Base-by-base conservation (phyloP, 2,329 filamentous ascomycete species). In the Akanthomyces dipterigenus region DNA sequence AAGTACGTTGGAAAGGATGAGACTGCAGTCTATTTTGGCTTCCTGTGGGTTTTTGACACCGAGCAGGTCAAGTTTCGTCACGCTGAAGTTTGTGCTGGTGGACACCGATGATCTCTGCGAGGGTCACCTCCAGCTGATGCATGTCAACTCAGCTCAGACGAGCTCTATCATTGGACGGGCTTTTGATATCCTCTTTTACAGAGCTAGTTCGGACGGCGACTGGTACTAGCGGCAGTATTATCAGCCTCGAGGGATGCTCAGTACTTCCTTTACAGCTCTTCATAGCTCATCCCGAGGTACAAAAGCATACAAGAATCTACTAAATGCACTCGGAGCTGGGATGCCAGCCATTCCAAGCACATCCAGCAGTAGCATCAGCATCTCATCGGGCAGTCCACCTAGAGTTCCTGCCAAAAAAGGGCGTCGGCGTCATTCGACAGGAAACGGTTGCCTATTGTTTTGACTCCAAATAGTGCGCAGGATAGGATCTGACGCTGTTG, bases 1-100 rank as follows among this genome's bases (percentile, higher is more conserved):
- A 26, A 98, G 81, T 8, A 90, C 87, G 74, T 99, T 93, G 16
- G 93, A 97, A 73, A 90, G 98, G 56, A 98, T 85, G 68, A 87
- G 85, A 56, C 82, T 82, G 75, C 93, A 96, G 67, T 89, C 82
- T 40, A 96, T 77, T 14, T 75, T 78, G 42, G 85, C 80, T 53
- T 83, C 78, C 62, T 80, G 76, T 16, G 75, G 72, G 22, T 69
- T 64, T 1, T 79, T 72, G 16, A 90, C 77, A 40, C 81, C 80
- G 43, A 96, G 80, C 67, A 88, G 84, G 87, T 93, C 93, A 98
- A 58, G 89, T 89, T 49, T 68, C 80, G 84, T 93, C 93, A 97
- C 62, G 76, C 5, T 50, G n/a, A 57, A 20, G 4, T 7, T 38
- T 43, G 34, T 34, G 11, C 12, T 62, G 36, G 20, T 22, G 12